Conservation (phyloP, 495 filamentous ascomycete species). For the Clohesyomyces aquaticus region DNA sequence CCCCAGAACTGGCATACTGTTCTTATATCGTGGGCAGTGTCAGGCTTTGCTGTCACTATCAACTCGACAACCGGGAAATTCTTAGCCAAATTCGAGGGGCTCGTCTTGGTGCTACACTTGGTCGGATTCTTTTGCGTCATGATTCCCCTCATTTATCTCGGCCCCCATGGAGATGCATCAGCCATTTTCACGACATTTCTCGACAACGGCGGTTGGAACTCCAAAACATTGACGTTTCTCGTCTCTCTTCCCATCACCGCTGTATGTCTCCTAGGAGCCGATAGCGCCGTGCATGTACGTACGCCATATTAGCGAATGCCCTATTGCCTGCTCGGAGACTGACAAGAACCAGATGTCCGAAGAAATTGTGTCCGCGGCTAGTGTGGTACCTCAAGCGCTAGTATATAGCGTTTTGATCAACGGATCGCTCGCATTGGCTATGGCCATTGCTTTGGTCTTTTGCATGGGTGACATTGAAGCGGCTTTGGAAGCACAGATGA, state of each 20-base stretch:
- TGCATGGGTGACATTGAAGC: slow-evolving; percentile 17
- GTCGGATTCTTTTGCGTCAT: slow-evolving; percentile 65
- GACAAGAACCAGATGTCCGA: slow-evolving; percentile 23
- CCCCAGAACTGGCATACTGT: slow-evolving; percentile 61
- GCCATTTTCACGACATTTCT: slow-evolving; percentile 37
- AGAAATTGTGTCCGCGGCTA: slow-evolving; percentile 13
- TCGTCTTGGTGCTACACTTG: slow-evolving; percentile 63
- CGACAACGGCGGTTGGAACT: slow-evolving; percentile 37
- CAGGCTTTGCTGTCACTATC: slow-evolving; percentile 56
- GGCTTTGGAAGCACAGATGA: slow-evolving; percentile 4
- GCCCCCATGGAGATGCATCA: slow-evolving; percentile 42
- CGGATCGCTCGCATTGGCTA: slow-evolving; percentile 16
- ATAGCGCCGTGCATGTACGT: slow-evolving; percentile 7
- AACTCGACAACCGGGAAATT: slow-evolving; percentile 58
- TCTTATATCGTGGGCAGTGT: slow-evolving; percentile 57
- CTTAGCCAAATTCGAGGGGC: slow-evolving; percentile 59
- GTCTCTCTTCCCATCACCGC: slow-evolving; percentile 1
- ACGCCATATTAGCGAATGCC: neutral
- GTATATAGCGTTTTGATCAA: slow-evolving; percentile 19
- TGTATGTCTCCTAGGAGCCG: neutral
- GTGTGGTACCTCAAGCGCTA: slow-evolving; percentile 12
- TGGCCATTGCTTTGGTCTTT: slow-evolving; percentile 21
- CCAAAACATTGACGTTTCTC: slow-evolving; percentile 18
- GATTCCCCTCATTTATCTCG: slow-evolving; percentile 59
- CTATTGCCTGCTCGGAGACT: no score